Evolutionary conservation across 1,284 basidiomycete genomes (phyloP), one percentile per base, ranked within the genome.

Genomic region (Puccinia hordei): DNA sequence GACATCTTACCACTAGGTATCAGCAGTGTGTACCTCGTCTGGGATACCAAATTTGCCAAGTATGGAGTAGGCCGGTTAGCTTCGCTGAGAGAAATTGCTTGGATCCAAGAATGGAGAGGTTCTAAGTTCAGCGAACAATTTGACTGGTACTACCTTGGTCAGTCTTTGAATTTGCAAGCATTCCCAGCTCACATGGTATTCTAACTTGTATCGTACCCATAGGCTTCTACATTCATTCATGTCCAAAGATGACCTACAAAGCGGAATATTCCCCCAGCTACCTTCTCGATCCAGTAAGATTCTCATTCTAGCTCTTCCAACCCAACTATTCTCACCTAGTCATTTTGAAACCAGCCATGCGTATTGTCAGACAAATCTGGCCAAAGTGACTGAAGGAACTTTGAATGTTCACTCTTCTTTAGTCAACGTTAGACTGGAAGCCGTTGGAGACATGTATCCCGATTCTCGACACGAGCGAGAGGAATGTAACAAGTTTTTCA

Each of bases 191-290:
- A 9, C 9, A 41, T 27, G 49, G 15, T 9, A 17, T 24, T 22
- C 22, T 17, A 8, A 46, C 30, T 57, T 63, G 10, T 17, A 1
- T 46, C 24, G 46, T 55, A 4, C 19, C n/a, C 9, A 13, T 55
- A 79, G 76, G 82, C 24, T 97, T 91, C 86, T 98, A 97, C 86
- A 92, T 98, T 73, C 90, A 96, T 83, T 90, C 91, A 0, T 99
- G 95, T 83, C 90, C 88, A 77, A 99, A 99, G 87, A 99, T 99
- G 97, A 89, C 89, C 81, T 99, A 99, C 87, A 99, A 99, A 86
- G 94, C 91, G 33, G 93, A 96, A 76, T 99, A 95, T 83, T 85
- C 88, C 0, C 96, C 97, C 0, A 95, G 93, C 5, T 93, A 90
- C 84, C 88, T 99, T 9, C 90, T 92, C 17, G 96, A 99, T 86